Base-by-base conservation (phyloP, 2,329 filamentous ascomycete species). In the Lachnellula willkommii region DNA sequence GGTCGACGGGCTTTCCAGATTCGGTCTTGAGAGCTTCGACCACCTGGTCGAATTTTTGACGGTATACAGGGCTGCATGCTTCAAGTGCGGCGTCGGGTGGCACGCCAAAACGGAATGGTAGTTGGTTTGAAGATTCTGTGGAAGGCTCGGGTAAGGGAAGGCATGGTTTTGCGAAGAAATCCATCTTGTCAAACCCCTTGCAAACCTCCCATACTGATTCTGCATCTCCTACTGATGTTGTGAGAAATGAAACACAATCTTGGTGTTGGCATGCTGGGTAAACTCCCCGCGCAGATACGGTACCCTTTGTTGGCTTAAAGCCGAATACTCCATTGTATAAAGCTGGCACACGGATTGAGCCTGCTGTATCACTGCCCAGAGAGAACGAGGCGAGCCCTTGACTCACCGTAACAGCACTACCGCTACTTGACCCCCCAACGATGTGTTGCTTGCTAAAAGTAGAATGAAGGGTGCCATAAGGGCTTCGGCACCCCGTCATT, bases 381-480 rank as follows among this genome's bases (percentile, higher is more conserved):
- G 79, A 77, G 61, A 82, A 81, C 0, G 78, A 75, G 9, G 79
- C 77, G 3, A 81, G 71, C 2, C 71, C 72, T 28, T 76, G 73
- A 8, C 74, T 76, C 6, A 82, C 79, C 28, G 73, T 76, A 11
- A 82, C 77, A 11, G 75, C 74, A 54, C 74, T 78, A 6, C 80
- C 80, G 35, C 76, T 79, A 20, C 76, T 80, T 2, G 78, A 81
- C 8, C 80, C 79, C 5, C 80, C 80, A 17, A 77, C 77, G 24
- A 81, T 76, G 54, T 77, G 75, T n/a, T 73, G 65, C 46, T 71
- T 68, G 62, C 75, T 72, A 60, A 72, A 79, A 5, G 77, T 74
- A 32, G 75, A 79, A 50, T 75, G 72, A 6, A 77, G 72, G 11
- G 71, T 74, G 2, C 79, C 79, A 56, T 76, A 81, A 0, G 79